Conservation (phyloP, 352 stramenopile species). For the Globisporangium splendens region DNA sequence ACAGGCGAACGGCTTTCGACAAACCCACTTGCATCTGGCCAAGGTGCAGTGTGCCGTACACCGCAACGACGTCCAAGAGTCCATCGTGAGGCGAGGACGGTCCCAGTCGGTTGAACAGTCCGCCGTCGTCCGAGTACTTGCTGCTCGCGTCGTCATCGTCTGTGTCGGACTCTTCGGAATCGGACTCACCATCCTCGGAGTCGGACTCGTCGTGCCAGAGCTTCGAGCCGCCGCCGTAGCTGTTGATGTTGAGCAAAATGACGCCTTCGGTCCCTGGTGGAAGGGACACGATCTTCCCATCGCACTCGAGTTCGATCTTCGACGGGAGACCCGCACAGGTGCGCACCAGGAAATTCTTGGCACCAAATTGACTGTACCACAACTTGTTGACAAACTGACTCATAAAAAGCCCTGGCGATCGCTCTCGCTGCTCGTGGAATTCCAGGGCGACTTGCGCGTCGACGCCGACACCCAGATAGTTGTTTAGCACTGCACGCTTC, state of each 20-base stretch:
- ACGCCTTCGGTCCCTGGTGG: slow-evolving; percentile 79
- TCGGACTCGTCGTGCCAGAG: slow-evolving; percentile 85
- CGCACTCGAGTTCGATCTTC: slow-evolving; percentile 79
- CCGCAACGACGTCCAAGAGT: slow-evolving; percentile 90
- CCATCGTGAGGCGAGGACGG: slow-evolving; percentile 86
- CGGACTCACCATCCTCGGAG: slow-evolving; percentile 21
- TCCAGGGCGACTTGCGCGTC: slow-evolving; percentile 88
- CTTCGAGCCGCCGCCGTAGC: slow-evolving; percentile 81
- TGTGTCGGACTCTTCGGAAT: slow-evolving; percentile 21
- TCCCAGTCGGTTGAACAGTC: slow-evolving; percentile 28
- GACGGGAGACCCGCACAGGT: slow-evolving; percentile 73
- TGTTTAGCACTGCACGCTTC: slow-evolving; percentile 71
- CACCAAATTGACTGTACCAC: slow-evolving; percentile 88
- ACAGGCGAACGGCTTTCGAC: slow-evolving; percentile 74
- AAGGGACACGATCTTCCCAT: slow-evolving; percentile 65
- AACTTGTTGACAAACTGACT: slow-evolving; percentile 91
- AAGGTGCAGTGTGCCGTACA: slow-evolving; percentile 92
- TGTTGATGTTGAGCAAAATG: slow-evolving; percentile 89
- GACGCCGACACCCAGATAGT: slow-evolving; percentile 85
- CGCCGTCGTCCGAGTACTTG: slow-evolving; percentile 22
- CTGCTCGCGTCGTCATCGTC: slow-evolving; percentile 34
- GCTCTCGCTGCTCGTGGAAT: slow-evolving; percentile 89
- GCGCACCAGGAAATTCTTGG: slow-evolving; percentile 84
- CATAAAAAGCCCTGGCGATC: slow-evolving; percentile 85
- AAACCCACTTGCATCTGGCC: slow-evolving; percentile 92